Evolutionary conservation across 257 asterid genomes (phyloP), one percentile per base, ranked within the genome.

Genomic region (Ilex aquifolium): DNA sequence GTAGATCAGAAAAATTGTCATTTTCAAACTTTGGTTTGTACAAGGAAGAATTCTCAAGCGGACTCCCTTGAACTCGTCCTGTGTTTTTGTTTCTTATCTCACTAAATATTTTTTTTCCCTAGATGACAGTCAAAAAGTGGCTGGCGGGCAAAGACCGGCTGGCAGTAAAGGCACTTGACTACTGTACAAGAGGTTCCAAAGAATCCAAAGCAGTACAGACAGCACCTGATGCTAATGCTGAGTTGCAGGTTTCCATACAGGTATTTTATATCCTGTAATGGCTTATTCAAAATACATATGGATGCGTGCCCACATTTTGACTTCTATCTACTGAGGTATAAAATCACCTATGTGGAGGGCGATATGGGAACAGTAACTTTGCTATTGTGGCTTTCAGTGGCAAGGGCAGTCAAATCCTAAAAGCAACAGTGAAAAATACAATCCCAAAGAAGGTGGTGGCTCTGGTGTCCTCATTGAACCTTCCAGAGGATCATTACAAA

Each of bases 171-270:
- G 81, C 67, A 63, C 56, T 53, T 10, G 93, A 82, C 56, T 70
- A 88, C 27, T 21, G 27, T 21, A 21, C 27, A 72, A 85, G 70
- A 76, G 75, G 69, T 53, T 61, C 74, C 48, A 77, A 74, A 65
- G 84, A 65, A 63, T 83, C 88, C 54, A 80, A 74, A 78, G 92
- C 84, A n/a, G 71, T 1, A 21, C 27, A 76, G 65, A 80, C 84
- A 3, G 86, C 92, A 56, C 90, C 82, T 53, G 78, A 78, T 63
- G 92, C 88, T 62, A 86, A 86, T 76, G 90, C 88, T 48, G 91
- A 82, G 74, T 72, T 83, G 67, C 83, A 67, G 61, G 59, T 71
- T 8, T 83, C 95, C 65, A 66, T 78, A 46, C 89, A 83, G 89
- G 96, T 88, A 76, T 10, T 62, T 66, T 59, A n/a, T 53, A 51